Conservation (phyloP, 352 stramenopile species). For the Phytopythium oedochilum region DNA sequence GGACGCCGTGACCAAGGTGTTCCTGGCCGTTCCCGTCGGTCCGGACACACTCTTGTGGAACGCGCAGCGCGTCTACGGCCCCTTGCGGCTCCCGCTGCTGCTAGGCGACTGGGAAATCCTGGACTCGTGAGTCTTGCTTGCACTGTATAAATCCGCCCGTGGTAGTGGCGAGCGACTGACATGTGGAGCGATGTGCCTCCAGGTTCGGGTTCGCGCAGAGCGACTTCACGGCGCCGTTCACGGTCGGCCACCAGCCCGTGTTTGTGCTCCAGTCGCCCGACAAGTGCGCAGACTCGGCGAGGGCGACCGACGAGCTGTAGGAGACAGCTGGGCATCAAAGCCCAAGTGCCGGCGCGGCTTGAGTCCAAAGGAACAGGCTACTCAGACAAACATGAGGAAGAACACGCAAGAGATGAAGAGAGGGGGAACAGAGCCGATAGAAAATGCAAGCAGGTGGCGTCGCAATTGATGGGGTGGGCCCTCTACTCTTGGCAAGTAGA, state of each 20-base stretch:
- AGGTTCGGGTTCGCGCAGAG: constrained; percentile 23
- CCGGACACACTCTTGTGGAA: constrained; percentile 52
- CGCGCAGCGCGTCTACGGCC: constrained; percentile 46
- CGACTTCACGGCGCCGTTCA: constrained; percentile 30
- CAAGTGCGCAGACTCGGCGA: background rate
- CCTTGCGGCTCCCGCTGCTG: constrained; percentile 39
- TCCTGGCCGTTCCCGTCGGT: constrained; percentile 45
- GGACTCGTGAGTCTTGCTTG: constrained; percentile 14
- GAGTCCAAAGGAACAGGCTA: no score
- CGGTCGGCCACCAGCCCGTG: constrained; percentile 20
- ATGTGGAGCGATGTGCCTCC: constrained; percentile 1
- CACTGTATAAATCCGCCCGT: no score
- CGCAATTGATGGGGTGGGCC: background rate
- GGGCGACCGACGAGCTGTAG: constrained; percentile 1
- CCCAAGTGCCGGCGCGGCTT: no score
- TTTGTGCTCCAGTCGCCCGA: constrained; percentile 24
- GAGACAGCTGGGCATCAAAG: no score
- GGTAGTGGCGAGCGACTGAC: no score
- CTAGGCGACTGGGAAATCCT: constrained; percentile 32
- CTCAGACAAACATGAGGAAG: no score
- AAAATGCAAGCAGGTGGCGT: background rate
- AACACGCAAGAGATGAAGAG: no score
- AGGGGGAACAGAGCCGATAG: background rate
- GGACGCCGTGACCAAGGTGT: constrained; percentile 14
- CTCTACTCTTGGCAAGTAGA: background rate